phyloP scores from a whole-genome alignment of 108 stramenopile genomes.

The Hondaea fermentalgiana region DNA sequence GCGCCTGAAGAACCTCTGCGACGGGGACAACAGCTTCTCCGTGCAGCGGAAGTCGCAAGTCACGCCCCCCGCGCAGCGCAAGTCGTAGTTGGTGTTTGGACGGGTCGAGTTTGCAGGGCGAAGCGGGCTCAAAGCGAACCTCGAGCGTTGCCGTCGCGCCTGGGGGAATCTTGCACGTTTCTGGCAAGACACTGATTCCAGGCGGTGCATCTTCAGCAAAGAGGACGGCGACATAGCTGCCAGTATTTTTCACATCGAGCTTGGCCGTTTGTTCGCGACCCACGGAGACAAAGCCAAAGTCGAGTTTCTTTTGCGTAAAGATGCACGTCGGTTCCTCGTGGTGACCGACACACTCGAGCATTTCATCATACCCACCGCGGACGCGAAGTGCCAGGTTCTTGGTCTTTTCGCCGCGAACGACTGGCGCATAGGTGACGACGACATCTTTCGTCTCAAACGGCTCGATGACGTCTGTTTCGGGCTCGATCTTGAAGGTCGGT shows the following conservation, averaged over 20 bases:
- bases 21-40: conserved; percentile 33
- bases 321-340: conserved; percentile 25
- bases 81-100: background rate
- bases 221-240: conserved; percentile 37
- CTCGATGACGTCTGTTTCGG: background rate
- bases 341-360: conserved; percentile 20
- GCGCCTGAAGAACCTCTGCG: conserved; percentile 9
- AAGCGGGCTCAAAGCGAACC: background rate
- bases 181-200: background rate
- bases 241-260: conserved; percentile 33
- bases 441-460: conserved; percentile 19
- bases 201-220: conserved; percentile 28
- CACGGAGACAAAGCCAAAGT: conserved; percentile 40
- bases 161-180: background rate
- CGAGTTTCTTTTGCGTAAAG: conserved; percentile 27
- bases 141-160: background rate
- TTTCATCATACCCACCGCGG: conserved; percentile 32
- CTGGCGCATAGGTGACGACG: conserved; percentile 30
- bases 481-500: background rate
- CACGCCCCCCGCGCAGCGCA: conserved; percentile 27
- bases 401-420: background rate
- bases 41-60: background rate
- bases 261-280: conserved; percentile 24
- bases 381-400: conserved; percentile 26
- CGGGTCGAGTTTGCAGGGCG: conserved; percentile 14